A percentile compares a stretch with the other conserved stretches of the same genome.
These are phyloP conservation scores for Pythium apleroticum DNA, from an alignment of 352 stramenopile species.

Conservation along the genomic window DNA sequence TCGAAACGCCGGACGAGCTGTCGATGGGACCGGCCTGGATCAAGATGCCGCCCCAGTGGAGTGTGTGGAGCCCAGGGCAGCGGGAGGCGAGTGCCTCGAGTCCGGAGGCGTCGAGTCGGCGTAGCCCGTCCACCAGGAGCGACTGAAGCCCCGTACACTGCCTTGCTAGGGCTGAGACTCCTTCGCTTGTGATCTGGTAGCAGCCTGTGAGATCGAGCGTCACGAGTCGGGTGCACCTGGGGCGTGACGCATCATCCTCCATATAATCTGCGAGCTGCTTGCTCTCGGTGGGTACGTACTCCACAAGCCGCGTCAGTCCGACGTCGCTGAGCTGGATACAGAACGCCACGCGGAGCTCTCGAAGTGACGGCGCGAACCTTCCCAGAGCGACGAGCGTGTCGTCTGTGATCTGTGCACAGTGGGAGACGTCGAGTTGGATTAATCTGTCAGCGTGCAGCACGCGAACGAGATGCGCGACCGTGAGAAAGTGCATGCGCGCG, in stretches of 20 bases:
- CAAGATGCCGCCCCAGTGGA: constrained; percentile 63
- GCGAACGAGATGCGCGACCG: constrained; percentile 43
- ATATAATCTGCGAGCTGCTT: constrained; percentile 32
- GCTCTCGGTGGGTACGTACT: constrained; percentile 25
- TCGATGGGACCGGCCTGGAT: constrained; percentile 34
- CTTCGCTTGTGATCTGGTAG: constrained; percentile 57
- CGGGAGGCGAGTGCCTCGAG: constrained; percentile 32
- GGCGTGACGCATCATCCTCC: constrained; percentile 19
- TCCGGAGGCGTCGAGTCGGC: constrained; percentile 36
- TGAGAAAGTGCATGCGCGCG: constrained; percentile 38
- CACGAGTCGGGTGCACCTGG: constrained; percentile 43
- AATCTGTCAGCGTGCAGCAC: constrained; percentile 34
- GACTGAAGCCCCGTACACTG: constrained; percentile 40
- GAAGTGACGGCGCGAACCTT: constrained; percentile 35
- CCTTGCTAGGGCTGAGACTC: constrained; percentile 36
- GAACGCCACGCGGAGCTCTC: constrained; percentile 44
- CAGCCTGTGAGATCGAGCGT: constrained; percentile 66
- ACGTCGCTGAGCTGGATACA: constrained; percentile 57
- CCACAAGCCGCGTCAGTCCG: constrained; percentile 52
- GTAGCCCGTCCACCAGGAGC: constrained; percentile 63
- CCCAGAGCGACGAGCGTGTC: constrained; percentile 53
- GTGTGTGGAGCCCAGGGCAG: constrained; percentile 38
- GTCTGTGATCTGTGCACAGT: constrained; percentile 55
- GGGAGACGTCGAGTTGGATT: constrained; percentile 50
- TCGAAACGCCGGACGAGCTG: background rate